phyloP scores from a whole-genome alignment of 2,329 filamentous ascomycete genomes.

The Fusarium marasasianum region DNA sequence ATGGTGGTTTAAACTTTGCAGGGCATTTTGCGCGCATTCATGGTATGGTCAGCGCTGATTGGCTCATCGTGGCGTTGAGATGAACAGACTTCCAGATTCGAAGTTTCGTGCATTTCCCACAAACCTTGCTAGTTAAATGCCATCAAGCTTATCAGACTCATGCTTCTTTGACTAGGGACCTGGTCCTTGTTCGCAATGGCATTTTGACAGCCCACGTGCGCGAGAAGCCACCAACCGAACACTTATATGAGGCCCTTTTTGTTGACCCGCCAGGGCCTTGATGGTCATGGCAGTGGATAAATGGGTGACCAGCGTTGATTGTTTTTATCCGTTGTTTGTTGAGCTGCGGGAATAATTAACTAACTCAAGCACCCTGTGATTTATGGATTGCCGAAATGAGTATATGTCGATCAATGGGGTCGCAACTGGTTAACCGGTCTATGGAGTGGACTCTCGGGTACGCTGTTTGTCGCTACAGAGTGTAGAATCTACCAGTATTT shows the following conservation, averaged over 20 bases:
- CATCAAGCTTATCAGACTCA: not conserved
- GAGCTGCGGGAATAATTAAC: not conserved
- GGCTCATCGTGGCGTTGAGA: not conserved
- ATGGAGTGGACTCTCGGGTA: no score
- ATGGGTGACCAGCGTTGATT: rapidly evolving
- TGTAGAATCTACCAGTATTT: no score
- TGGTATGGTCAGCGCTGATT: not conserved
- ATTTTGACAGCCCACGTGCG: not conserved
- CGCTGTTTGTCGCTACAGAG: no score
- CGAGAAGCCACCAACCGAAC: not conserved
- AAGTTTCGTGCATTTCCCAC: not conserved
- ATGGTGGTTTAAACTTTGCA: not conserved
- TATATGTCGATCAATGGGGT: rapidly evolving
- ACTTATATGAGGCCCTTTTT: not conserved
- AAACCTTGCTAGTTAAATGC: not conserved
- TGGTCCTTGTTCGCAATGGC: no score
- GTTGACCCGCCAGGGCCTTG: not conserved
- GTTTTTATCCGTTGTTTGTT: rapidly evolving
- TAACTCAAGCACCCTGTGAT: not conserved
- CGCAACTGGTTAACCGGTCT: rapidly evolving
- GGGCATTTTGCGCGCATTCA: rapidly evolving
- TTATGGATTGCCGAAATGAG: not conserved
- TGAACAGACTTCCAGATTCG: not conserved
- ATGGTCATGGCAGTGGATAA: not conserved
- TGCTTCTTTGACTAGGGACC: not conserved